Base-by-base conservation (phyloP, 345 rosid genomes). In the Gossypioides kirkii region DNA sequence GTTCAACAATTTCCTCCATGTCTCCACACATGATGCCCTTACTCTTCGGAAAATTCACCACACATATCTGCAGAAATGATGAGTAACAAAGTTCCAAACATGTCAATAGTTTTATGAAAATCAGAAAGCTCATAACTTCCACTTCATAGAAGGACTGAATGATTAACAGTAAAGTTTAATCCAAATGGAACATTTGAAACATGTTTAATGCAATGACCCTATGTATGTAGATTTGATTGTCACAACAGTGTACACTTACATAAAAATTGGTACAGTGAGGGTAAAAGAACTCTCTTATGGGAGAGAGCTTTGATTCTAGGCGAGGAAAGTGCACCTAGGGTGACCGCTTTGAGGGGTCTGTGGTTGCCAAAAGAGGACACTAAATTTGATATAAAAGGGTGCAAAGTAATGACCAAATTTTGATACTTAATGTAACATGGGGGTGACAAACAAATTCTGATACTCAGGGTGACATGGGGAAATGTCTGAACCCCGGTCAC, bases 1-100 rank as follows among this genome's bases (percentile, higher is more conserved):
- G 78, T 47, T 84, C 89, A 60, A 84, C 75, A 61, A 77, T 82
- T 72, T 56, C 58, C 79, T 84, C 87, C 46, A 79, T 70, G 56
- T 84, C 81, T 36, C 82, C 71, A 12, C 83, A 77, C 25, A 74
- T 41, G 32, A 67, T 49, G n/a, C 14, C 55, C 55, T 71, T 64
- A 72, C 46, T 67, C 42, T 64, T 61, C 0, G 67, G 43, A 71
- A 75, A 61, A 47, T 23, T 68, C 11, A 75, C 45, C 32, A 68
- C 32, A 25, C 70, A 71, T 67, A 26, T 49, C 86, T 83, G 80
- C 38, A 17, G 36, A 69, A 75, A 80, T 53, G 38, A 74, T 45
- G 60, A 53, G 22, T 52, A 70, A 32, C 61, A 52, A 52, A 9
- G 45, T 17, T 32, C 7, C 71, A 47, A 46, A 13, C 14, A 49